Conservation (phyloP, 2,329 filamentous ascomycete species). For the Exophiala calicioides region DNA sequence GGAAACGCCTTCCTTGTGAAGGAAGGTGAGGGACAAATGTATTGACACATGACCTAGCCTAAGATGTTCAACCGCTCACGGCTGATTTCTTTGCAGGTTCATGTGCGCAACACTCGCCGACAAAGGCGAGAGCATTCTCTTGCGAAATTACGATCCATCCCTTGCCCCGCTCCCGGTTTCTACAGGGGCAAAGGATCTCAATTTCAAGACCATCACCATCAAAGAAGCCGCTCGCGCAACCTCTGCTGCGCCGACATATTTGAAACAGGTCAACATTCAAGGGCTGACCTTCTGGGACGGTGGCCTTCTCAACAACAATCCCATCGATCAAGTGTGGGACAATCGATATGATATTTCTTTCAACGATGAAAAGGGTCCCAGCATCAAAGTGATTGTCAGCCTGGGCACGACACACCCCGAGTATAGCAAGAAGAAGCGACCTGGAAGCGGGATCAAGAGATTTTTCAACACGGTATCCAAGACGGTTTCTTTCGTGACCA, state of each 20-base stretch:
- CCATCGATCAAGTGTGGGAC: constrained; percentile 26
- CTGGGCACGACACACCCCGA: constrained; percentile 23
- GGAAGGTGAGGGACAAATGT: constrained; percentile 21
- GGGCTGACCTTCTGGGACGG: constrained; percentile 26
- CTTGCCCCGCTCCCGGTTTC: constrained; percentile 20
- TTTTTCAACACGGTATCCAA: constrained; percentile 23
- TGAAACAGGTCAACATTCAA: constrained; percentile 22
- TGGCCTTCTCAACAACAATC: constrained; percentile 29
- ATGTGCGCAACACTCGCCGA: constrained; percentile 25
- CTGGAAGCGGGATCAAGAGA: constrained; percentile 2
- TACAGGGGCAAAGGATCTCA: constrained; percentile 15
- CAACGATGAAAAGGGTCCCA: constrained; percentile 7
- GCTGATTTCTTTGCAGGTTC: constrained; percentile 14
- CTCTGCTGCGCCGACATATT: constrained; percentile 25
- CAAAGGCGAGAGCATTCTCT: constrained; percentile 21
- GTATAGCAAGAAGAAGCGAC: constrained; percentile 9
- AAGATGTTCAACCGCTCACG: not conserved
- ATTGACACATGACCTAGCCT: not conserved
- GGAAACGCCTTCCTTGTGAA: constrained; percentile 21
- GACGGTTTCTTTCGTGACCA: constrained; percentile 23
- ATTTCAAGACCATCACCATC: constrained; percentile 22
- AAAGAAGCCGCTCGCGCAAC: constrained; percentile 26
- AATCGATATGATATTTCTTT: constrained; percentile 18
- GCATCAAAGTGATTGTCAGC: constrained; percentile 20
- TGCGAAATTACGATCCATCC: constrained; percentile 19